Evolutionary conservation across 805 yeast genomes (phyloP), one percentile per base, ranked within the genome.

Genomic region (Scheffersomyces amazonensis): DNA sequence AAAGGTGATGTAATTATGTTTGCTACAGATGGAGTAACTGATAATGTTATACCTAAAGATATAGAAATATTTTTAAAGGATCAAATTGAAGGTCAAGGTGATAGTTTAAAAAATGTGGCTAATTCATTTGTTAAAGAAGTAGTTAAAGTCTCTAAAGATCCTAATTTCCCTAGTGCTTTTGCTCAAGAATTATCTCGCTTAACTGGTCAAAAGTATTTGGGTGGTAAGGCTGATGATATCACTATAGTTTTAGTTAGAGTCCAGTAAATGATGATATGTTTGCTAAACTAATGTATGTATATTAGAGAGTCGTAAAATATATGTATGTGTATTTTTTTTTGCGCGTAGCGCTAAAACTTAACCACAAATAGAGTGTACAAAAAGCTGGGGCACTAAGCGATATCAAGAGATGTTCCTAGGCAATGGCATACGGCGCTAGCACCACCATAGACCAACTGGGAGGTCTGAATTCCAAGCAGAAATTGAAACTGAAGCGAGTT

Each of bases 141-240:
- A 5, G 81, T 76, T 24, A 69, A 70, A 34, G 71, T 87, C 16
- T 83, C 95, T 41, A 71, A 77, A 45, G 91, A 91, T 58, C 76
- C 83, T 11, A 67, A 76, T 40, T 85, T 75, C 54, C 88, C 90
- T 15, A 81, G 95, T 43, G 95, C 91, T 0, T 91, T 91, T 62
- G 84, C 96, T 6, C 89, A 83, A 60, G 87, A 83, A 53, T 68
- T 85, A 39, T 71, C 82, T 9, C 69, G 78, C 47, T 56, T 83
- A 35, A 77, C 87, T 1, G 84, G 84, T 3, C 83, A 80, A 52
- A 67, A 71, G 31, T 85, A 86, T 54, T 69, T 79, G 41, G 98
- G 99, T 23, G 99, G 99, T 11, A 91, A 91, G 64, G 95, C 89
- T 32, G 99, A 91, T 63, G 99, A 91, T 61, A 84, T 93, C 27